Conservation (phyloP, 306 rosid species). For the Malus orientalis region DNA sequence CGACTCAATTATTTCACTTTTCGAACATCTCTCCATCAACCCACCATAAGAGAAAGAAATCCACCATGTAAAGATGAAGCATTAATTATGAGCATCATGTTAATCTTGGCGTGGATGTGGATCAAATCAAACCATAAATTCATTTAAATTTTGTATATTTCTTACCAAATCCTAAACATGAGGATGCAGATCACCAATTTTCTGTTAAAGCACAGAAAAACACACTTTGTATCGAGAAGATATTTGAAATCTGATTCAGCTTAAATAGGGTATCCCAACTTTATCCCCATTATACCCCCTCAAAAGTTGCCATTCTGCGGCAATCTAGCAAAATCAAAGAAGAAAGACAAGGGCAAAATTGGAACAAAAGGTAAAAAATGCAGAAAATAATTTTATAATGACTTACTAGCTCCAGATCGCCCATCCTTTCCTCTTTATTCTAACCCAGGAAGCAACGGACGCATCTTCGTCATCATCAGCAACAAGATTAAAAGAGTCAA, state of each 20-base stretch:
- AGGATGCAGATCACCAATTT: not conserved
- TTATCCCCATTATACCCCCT: not conserved
- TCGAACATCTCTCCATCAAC: not conserved
- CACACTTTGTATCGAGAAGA: not conserved
- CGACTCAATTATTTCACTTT: not conserved
- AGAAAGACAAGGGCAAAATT: not conserved
- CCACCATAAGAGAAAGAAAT: not conserved
- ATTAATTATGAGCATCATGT: not conserved
- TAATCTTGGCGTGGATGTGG: not conserved
- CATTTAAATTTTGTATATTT: not conserved
- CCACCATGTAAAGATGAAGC: not conserved
- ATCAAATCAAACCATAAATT: not conserved
- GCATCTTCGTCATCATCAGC: constrained; percentile 51
- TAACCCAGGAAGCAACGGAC: constrained; percentile 24
- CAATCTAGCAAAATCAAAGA: not conserved
- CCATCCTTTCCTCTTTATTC: constrained; percentile 34
- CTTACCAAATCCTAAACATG: not conserved
- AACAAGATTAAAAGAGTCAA: constrained; percentile 46
- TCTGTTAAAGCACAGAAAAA: not conserved
- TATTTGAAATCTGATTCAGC: not conserved
- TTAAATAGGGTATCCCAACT: not conserved
- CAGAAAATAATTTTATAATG: not conserved
- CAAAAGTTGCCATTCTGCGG: not conserved
- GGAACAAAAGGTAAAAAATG: not conserved
- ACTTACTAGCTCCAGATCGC: constrained; percentile 26